Evolutionary conservation across 2,329 filamentous ascomycete species (phyloP), one percentile per base, ranked within the genome.

Genomic region (Colletotrichum brevisporum): DNA sequence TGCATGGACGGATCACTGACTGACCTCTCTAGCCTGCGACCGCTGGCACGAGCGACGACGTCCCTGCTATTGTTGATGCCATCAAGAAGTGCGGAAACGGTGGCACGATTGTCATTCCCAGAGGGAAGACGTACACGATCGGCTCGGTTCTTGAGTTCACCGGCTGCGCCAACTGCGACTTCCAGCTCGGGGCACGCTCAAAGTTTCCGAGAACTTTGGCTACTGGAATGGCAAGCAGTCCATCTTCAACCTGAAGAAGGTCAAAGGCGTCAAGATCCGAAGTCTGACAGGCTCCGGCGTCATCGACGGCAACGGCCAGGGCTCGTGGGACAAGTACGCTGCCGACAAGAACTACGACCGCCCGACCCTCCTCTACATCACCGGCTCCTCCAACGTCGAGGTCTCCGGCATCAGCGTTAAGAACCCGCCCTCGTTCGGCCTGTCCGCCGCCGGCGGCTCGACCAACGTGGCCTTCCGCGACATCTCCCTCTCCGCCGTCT

Each of bases 261-360:
- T 84, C 41, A 76, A 73, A 3, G 80, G 78, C 0, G 75, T 80
- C 24, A 82, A 77, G 26, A 78, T 85, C 18, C n/a, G 76, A 10
- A 84, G 81, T 0, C 31, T 80, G 2, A 82, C 78, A 0, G 81
- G 79, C 6, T 74, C 71, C 1, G 83, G 84, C 16, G 71, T 83
- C 0, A 83, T 86, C 51, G 83, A 85, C 71, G 84, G 83, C 2
- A 85, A 83, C 71, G 83, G 83, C 1, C 83, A 85, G 73, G 75
- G 78, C 41, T 77, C 81, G 59, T 79, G 75, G 67, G 82, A 85
- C 50, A 71, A 73, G 6, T 84, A 83, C 51, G 83, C 80, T 0
- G 63, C 64, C 3, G 75, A 84, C 64, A 78, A 71, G 31, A 77
- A 72, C 36, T 83, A 82, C 60, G 73, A 71, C 13, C 78, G 82